Evolutionary conservation across 1,284 basidiomycete species (phyloP), one percentile per base, ranked within the genome.

Genomic region (Ustilago tritici): DNA sequence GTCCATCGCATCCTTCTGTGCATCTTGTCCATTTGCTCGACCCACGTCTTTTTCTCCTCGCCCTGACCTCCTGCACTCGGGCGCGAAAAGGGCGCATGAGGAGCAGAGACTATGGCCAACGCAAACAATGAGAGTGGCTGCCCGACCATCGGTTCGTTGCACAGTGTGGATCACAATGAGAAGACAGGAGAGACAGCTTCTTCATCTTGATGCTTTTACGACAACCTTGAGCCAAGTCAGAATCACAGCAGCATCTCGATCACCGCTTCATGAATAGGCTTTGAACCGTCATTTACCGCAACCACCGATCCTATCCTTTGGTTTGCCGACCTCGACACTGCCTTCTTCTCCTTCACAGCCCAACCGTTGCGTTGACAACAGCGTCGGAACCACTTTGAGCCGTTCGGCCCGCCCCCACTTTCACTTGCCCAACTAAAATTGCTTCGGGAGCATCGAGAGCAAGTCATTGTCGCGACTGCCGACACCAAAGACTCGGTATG

Each of bases 221-320:
- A 50, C 49, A 31, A 50, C 28, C 41, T 46, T 46, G 41, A 46
- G 41, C 41, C 8, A 46, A 15, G 17, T 8, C n/a, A 40, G 38
- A 40, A 40, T 46, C n/a, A 17, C 41, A 46, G 3, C 36, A 38
- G 36, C 36, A 38, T 38, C 10, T 38, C 5, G 14, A 38, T 14
- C 36, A 38, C 14, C 36, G 36, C 41, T 15, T 19, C n/a, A 46
- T 19, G 7, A 46, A 46, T 7, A 46, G 41, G 19, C 17, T 36
- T 53, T 61, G 32, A 9, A 49, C 40, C 38, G 15, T 52, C 49
- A 50, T 50, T 36, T 54, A 15, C 41, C 41, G 41, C 41, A 17
- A 15, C 41, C 12, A 46, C 41, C 41, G 4, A 43, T 7, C 23
- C 32, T 28, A 23, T 17, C 14, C 36, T 14, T 38, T 9, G 10